Evolutionary conservation across 192 early-diverging fungal genomes (phyloP), one percentile per base, ranked within the genome.

Genomic region (Pilaira anomala): DNA sequence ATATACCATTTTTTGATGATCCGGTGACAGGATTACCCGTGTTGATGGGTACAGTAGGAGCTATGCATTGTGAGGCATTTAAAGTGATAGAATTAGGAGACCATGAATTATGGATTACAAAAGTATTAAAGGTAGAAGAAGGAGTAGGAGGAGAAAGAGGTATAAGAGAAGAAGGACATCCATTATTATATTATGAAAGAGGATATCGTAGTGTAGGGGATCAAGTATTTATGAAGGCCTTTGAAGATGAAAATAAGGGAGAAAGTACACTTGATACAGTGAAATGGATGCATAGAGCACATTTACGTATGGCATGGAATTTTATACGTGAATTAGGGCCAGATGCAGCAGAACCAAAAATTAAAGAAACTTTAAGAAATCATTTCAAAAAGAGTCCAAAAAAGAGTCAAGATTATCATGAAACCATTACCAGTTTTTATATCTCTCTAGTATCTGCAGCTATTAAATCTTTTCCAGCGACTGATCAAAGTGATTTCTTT

Each of bases 81-180:
- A 67, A 77, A 28, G 74, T 74, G 3, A 60, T 84, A 42, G 62
- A 54, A 11, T 67, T 86, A 2, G 87, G 87, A 0, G 84, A 86
- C 60, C 87, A 89, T 67, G 81, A 84, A 49, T 71, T 84, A 48
- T 87, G 84, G 84, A 80, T 84, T 61, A 80, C 76, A 4, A 65
- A 76, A 33, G 83, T 89, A 0, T 65, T 75, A 39, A 78, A 78
- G 48, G 75, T 87, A 5, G 69, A 82, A 12, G 68, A 85, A 62
- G 83, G 81, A 8, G 76, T 80, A 29, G 80, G 76, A 44, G 65
- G 79, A 0, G 63, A 60, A 22, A 41, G 22, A 9, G 69, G 67
- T 0, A 56, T 45, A 18, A 40, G 63, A 18, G 65, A 76, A 36
- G 78, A 80, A 54, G 55, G 36, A 7, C 44, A 54, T n/a, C 76